Base-by-base conservation (phyloP, 306 rosid genomes). In the Amphicarpaea edgeworthii region DNA sequence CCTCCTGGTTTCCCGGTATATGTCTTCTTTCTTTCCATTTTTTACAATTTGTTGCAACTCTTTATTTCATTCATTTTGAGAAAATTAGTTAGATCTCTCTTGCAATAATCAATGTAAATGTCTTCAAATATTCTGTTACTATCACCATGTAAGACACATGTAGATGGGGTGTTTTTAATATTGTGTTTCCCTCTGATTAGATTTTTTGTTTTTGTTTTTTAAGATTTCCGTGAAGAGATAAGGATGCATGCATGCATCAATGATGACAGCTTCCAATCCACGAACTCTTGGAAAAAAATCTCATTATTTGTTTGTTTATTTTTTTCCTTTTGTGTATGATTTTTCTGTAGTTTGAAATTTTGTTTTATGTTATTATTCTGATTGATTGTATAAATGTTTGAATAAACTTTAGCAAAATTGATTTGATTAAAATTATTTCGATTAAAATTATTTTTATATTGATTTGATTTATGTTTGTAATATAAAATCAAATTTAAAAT, bases 1-100 rank as follows among this genome's bases (percentile, higher is more conserved):
- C 63, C 42, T 81, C 77, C 46, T 57, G 32, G 19, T 32, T 62
- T 68, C 68, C 86, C 0, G 88, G 91, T 90, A 76, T 62, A n/a
- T n/a, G n/a, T 41, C 37, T 65, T 65, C 21, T 65, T 19, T 67
- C 0, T 12, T 1, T n/a, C n/a, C n/a, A n/a, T n/a, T 67, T 37
- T 2, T 54, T 43, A 59, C 14, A 20, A 54, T 51, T 61, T 6
- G 8, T 46, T 61, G 51, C 38, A 17, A 2, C 41, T 15, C 40
- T 72, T 20, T 34, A 8, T 42, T n/a, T 41, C 12, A 20, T 51
- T n/a, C n/a, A n/a, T n/a, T n/a, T 68, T 61, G 34, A 4, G 54
- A 66, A 17, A 17, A 40, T 15, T 9, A 12, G 37, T 5, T 28
- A n/a, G n/a, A n/a, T n/a, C n/a, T n/a, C 19, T 50, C 2, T 32